Conservation (phyloP, 2,329 filamentous ascomycete species). For the Alternaria arbusti region DNA sequence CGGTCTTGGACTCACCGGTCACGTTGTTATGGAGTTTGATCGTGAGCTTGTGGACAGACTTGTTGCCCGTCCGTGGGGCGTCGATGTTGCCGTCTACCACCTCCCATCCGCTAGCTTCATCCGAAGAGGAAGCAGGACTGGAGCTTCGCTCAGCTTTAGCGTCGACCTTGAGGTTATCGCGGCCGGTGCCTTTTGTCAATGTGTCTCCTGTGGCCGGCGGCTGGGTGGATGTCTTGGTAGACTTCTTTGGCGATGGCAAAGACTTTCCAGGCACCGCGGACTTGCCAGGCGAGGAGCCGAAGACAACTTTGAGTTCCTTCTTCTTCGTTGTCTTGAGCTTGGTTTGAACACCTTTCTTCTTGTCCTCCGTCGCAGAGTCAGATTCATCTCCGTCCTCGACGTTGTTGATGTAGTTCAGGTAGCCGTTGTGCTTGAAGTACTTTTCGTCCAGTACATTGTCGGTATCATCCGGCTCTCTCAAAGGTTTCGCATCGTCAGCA, state of each 20-base stretch:
- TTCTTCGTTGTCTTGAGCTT: neutral
- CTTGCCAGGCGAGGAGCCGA: neutral
- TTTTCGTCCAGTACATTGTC: neutral
- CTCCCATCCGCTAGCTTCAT: neutral
- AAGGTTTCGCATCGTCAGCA: neutral
- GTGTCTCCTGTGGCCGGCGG: fast-evolving
- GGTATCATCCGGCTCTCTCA: neutral
- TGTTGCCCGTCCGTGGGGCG: neutral
- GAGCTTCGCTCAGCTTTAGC: neutral
- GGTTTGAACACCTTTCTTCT: neutral
- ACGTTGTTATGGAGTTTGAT: neutral
- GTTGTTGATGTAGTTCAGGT: neutral
- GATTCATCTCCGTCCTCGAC: neutral
- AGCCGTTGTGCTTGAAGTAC: constrained; percentile 9
- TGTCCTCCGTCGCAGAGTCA: neutral
- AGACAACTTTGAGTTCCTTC: neutral
- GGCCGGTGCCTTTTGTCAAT: neutral
- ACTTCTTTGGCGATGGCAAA: neutral
- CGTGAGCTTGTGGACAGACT: neutral
- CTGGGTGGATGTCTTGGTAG: neutral
- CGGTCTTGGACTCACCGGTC: neutral
- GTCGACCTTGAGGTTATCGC: neutral
- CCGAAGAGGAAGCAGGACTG: neutral
- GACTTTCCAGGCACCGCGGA: neutral
- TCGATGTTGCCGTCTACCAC: neutral